Conservation (phyloP, 116 monocot genomes). For the Phalaenopsis hybrid region DNA sequence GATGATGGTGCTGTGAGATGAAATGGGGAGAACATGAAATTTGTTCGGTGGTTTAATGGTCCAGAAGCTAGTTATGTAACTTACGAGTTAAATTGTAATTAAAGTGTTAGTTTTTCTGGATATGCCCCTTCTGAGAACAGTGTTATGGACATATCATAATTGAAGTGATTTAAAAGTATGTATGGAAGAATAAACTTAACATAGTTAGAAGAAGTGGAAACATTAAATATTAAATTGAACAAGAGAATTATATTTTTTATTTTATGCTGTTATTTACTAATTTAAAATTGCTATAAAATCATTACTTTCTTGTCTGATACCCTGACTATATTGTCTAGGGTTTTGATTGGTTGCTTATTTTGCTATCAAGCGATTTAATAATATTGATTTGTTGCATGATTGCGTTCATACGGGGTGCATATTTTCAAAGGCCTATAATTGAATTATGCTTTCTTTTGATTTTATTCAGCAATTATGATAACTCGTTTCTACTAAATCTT, state of each 20-base stretch:
- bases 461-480: constrained; percentile 4
- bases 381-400: neutral
- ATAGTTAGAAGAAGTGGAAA: neutral
- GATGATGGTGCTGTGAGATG: neutral
- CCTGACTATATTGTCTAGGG: neutral
- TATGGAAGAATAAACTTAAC: neutral
- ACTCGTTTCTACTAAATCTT: neutral
- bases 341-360: neutral
- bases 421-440: neutral
- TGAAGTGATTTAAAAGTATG: neutral
- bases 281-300: neutral
- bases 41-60: neutral
- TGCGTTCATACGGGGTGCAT: neutral
- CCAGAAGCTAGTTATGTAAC: neutral
- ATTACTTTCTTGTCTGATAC: neutral
- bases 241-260: too few relatives aligned
- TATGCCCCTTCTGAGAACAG: neutral
- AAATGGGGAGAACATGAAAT: neutral
- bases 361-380: neutral
- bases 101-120: neutral
- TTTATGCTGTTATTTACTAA: neutral
- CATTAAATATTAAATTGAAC: neutral
- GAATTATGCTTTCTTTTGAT: neutral
- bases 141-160: neutral
- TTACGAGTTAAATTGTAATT: neutral